These are phyloP conservation scores for Yamadazyma scolyti DNA, from an alignment of 805 yeast species.

Conservation along the genomic window DNA sequence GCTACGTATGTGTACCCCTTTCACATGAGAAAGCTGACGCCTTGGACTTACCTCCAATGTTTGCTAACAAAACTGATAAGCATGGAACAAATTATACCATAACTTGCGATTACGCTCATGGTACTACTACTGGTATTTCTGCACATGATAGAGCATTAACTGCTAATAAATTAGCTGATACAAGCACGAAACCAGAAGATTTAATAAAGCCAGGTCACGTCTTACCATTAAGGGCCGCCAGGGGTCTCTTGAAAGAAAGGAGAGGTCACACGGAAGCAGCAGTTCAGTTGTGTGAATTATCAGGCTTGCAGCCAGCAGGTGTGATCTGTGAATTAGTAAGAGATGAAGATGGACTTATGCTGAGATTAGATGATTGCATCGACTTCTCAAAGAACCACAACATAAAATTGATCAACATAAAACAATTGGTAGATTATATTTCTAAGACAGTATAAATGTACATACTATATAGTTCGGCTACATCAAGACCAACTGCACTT, in stretches of 20 bases:
- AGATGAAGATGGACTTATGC: constrained; percentile 93
- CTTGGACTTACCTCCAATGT: constrained; percentile 77
- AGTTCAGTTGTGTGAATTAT: constrained; percentile 75
- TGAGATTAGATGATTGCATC: constrained; percentile 84
- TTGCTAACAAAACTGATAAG: constrained; percentile 62
- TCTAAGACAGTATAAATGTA: constrained; percentile 5
- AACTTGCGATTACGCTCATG: constrained; percentile 80
- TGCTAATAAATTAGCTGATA: constrained; percentile 64
- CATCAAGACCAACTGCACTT: constrained; percentile 68
- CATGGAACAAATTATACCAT: constrained; percentile 97
- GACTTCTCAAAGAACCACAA: constrained; percentile 59
- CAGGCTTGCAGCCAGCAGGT: constrained; percentile 81
- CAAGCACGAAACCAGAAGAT: constrained; percentile 52
- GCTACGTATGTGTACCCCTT: constrained; percentile 91
- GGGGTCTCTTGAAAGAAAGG: constrained; percentile 77
- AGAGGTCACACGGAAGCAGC: constrained; percentile 98
- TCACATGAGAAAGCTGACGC: constrained; percentile 73
- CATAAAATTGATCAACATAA: constrained; percentile 75
- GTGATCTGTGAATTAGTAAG: constrained; percentile 92
- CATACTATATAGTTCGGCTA: constrained; percentile 22
- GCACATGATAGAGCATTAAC: constrained; percentile 93
- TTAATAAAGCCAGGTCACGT: constrained; percentile 93
- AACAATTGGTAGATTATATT: constrained; percentile 51
- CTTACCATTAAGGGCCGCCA: constrained; percentile 86
- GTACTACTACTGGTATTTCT: constrained; percentile 95